A percentile compares a stretch with the other conserved stretches of the same genome.
Evolutionary conservation across 2,329 filamentous ascomycete genomes (phyloP).

Genomic region (Diplodia corticola): DNA sequence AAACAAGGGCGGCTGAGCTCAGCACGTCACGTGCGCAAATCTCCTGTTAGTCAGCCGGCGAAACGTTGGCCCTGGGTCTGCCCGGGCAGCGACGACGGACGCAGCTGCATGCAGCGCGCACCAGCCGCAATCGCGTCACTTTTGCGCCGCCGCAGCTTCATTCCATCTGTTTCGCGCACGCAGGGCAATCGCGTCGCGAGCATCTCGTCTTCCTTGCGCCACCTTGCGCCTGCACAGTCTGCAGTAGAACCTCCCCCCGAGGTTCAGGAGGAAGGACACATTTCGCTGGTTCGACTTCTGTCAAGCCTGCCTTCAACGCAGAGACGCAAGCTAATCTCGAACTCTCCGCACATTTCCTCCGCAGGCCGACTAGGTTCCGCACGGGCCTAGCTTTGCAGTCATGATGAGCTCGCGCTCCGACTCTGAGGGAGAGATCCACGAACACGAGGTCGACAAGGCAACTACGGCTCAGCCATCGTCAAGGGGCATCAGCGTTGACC

Average conservation of each 20-base stretch:
- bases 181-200: neutral
- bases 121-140: conserved; percentile 6
- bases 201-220: neutral
- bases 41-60: neutral
- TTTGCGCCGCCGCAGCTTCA: neutral
- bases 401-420: conserved; percentile 56
- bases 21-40: neutral
- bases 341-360: neutral
- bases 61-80: conserved; percentile 9
- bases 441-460: conserved; percentile 70
- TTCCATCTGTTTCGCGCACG: neutral
- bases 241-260: neutral
- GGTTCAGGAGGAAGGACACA: conserved; percentile 19
- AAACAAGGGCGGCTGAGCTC: neutral
- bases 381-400: neutral
- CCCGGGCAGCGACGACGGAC: conserved; percentile 8
- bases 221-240: neutral
- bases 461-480: conserved; percentile 73
- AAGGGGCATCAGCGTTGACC: conserved; percentile 87
- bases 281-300: conserved; percentile 24
- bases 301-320: conserved; percentile 19
- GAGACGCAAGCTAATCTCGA: conserved; percentile 23
- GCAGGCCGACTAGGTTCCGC: neutral
- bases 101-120: neutral
- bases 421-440: conserved; percentile 85